Evolutionary conservation across 1,139 yeast genomes (phyloP).

Genomic region (Sugiyamaella pinicola): DNA sequence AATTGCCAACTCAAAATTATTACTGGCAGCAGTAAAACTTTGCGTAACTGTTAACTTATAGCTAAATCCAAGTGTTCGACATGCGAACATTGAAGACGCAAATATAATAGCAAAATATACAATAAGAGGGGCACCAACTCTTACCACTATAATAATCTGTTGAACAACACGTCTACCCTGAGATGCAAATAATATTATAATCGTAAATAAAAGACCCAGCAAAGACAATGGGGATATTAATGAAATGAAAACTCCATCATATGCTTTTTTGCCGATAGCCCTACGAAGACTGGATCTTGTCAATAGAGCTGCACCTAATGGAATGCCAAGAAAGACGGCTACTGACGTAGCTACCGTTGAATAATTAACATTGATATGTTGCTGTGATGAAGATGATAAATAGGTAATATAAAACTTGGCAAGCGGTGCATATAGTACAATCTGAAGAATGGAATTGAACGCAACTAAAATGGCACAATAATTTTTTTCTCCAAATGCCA

Average conservation of each 20-base stretch:
- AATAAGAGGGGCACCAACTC: constrained; percentile 55
- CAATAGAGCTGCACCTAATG: constrained; percentile 51
- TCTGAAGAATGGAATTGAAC: constrained; percentile 55
- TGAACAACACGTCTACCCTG: constrained; percentile 55
- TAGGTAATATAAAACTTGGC: constrained; percentile 47
- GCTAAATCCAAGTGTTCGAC: constrained; percentile 39
- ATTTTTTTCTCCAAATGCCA: constrained; percentile 56
- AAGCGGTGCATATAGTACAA: constrained; percentile 58
- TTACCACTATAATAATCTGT: constrained; percentile 54
- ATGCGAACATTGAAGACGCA: constrained; percentile 47
- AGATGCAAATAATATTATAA: constrained; percentile 53
- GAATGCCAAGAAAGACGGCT: constrained; percentile 58
- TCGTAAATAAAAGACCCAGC: constrained; percentile 56
- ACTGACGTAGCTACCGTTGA: constrained; percentile 54
- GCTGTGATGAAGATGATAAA: constrained; percentile 30
- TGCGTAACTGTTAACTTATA: constrained; percentile 53
- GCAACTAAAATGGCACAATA: constrained; percentile 58
- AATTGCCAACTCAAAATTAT: constrained; percentile 56
- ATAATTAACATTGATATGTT: constrained; percentile 41
- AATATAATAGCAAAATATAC: constrained; percentile 55
- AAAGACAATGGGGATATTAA: constrained; percentile 54
- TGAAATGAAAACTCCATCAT: constrained; percentile 45
- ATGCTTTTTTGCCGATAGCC: constrained; percentile 41
- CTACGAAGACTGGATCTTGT: constrained; percentile 44
- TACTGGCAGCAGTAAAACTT: constrained; percentile 60